Evolutionary conservation across 139 green algal genomes (phyloP), one percentile per base, ranked within the genome.

Genomic region (Picochlorum sp.): DNA sequence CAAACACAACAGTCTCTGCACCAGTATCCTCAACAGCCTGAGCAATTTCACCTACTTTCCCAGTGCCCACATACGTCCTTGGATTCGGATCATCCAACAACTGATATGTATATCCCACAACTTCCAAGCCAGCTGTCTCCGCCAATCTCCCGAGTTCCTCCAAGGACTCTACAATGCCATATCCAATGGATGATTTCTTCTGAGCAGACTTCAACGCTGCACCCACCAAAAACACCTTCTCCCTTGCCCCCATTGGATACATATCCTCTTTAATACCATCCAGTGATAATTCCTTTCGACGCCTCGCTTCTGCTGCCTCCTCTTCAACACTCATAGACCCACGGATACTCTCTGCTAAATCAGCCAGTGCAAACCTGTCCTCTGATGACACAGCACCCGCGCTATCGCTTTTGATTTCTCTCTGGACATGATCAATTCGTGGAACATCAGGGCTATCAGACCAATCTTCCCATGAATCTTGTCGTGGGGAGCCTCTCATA

Each of bases 1-100:
- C 93, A 59, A 97, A 94, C 4, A 99, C 84, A 15, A 97, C 82
- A 0, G 86, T 95, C 51, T 95, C 87, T 6, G 86, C 81, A 6
- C 67, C 68, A 6, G 70, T 34, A n/a, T 44, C 60, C 15, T 55
- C 28, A 45, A 91, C 63, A 3, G 62, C 70, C 15, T 55, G 62
- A 30, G 24, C 45, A 30, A 96, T 50, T 49, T 96, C 83, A 16
- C 58, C 55, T 21, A 96, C 68, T 76, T 97, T 97, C 54, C 91
- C 91, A 26, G 61, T 79, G 5, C 92, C 91, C 9, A 98, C 83
- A 79, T 96, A 98, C 3, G 89, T 98, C 5, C 79, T 65, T 3
- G 86, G 81, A 66, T 89, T 88, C 54, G 86, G 78, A 18, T 67
- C 41, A 2, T 92, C 80, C 52, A 98, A 69, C 31, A 78, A 24